These are phyloP conservation scores for Breviolum minutum DNA, from an alignment of 73 alveolate species.

Conservation along the genomic window DNA sequence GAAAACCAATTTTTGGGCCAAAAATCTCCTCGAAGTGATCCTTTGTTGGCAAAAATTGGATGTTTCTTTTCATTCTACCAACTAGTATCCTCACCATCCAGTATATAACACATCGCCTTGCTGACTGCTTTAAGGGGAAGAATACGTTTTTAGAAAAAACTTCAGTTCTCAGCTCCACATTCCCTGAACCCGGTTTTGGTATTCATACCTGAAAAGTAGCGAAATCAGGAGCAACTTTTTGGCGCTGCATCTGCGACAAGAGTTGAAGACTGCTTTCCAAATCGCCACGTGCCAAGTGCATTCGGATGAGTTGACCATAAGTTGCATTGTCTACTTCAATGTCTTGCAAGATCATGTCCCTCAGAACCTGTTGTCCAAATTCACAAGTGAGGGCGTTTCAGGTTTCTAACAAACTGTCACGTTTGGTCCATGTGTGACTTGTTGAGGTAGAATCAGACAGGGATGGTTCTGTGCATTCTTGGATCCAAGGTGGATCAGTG, in stretches of 20 bases:
- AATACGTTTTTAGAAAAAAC: too few species aligned
- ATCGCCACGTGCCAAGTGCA: conserved; percentile 53
- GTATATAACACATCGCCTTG: too few species aligned
- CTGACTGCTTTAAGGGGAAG: too few species aligned
- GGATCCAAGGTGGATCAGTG: background rate
- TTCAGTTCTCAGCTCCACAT: too few species aligned
- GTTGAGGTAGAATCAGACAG: too few species aligned
- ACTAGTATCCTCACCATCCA: too few species aligned
- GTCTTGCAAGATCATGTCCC: conserved; percentile 69
- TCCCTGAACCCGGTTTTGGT: background rate
- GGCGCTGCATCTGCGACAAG: conserved; percentile 80
- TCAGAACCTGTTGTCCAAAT: background rate
- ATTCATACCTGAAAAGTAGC: conserved; percentile 44
- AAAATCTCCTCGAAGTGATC: too few species aligned
- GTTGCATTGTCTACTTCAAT: conserved; percentile 3
- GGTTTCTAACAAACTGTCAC: background rate
- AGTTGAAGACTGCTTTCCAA: conserved; percentile 57
- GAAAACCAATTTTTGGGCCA: too few species aligned
- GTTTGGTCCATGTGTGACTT: background rate
- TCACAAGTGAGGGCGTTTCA: background rate
- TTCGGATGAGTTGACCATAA: conserved; percentile 29
- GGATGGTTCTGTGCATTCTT: background rate
- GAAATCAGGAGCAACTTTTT: conserved; percentile 17
- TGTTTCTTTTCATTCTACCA: too few species aligned
- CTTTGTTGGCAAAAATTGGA: too few species aligned